phyloP scores from a whole-genome alignment of 345 rosid genomes.

The Murraya paniculata region DNA sequence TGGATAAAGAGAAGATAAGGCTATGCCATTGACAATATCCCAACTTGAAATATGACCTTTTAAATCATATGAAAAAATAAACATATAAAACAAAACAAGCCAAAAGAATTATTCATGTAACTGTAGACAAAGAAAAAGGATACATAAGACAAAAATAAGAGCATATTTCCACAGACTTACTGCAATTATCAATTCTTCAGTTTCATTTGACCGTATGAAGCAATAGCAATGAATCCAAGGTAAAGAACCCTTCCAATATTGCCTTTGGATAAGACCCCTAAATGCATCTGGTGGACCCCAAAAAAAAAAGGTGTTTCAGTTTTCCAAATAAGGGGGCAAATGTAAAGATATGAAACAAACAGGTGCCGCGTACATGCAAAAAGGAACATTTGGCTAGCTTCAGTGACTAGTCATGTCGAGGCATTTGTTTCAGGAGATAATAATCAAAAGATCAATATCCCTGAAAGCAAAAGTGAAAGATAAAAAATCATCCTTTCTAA shows the following conservation, averaged over 20 bases:
- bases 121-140: background rate
- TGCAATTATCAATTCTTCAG: conserved; percentile 50
- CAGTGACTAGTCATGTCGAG: background rate
- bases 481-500: background rate
- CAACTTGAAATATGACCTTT: background rate
- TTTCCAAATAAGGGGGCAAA: background rate
- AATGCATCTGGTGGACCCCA: conserved; percentile 58
- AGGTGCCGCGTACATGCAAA: background rate
- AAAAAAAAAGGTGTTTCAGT: background rate
- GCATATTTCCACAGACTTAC: conserved; percentile 36
- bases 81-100: background rate
- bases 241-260: conserved; percentile 69
- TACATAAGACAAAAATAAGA: background rate
- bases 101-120: background rate
- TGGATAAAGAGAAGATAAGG: background rate
- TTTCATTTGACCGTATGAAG: conserved; percentile 79
- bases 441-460: background rate
- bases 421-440: background rate
- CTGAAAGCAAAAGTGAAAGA: background rate
- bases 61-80: no score
- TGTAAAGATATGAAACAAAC: background rate
- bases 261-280: conserved; percentile 48
- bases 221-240: conserved; percentile 93
- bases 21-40: background rate
- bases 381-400: background rate